phyloP scores from a whole-genome alignment of 768 basidiomycete genomes.

The Tephrocybe sp. region DNA sequence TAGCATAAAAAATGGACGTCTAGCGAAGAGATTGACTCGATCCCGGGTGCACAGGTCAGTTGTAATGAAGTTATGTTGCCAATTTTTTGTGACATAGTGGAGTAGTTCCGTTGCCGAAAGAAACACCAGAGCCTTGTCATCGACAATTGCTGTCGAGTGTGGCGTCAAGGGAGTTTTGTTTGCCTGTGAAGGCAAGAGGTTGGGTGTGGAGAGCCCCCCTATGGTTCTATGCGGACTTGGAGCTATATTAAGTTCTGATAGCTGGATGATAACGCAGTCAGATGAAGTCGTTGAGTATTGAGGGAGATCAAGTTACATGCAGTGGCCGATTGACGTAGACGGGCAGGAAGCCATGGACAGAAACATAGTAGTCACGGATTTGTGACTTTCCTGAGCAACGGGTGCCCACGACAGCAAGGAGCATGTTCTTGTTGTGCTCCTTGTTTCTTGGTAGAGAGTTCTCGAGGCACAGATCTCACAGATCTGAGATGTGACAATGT shows the following conservation, averaged over 20 bases:
- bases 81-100: constrained; percentile 75
- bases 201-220: not conserved
- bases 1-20: constrained; percentile 89
- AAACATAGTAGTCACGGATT: constrained; percentile 59
- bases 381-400: constrained; percentile 60
- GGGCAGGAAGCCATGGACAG: constrained; percentile 54
- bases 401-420: constrained; percentile 69
- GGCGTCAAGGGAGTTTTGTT: constrained; percentile 30
- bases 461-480: too few relatives aligned
- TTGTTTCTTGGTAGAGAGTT: too few relatives aligned
- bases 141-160: constrained; percentile 19
- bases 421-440: too few relatives aligned
- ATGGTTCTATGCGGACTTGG: not conserved
- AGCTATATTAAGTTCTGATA: not conserved
- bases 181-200: not conserved
- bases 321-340: too few relatives aligned
- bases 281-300: not conserved
- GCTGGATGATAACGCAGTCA: not conserved
- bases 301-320: too few relatives aligned
- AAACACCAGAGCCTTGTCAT: constrained; percentile 36
- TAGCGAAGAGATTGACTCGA: constrained; percentile 69
- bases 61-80: constrained; percentile 82
- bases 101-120: constrained; percentile 55
- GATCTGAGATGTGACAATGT: constrained; percentile 19
- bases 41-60: constrained; percentile 58